Evolutionary conservation across 148 eudicot genomes (phyloP), one percentile per base, ranked within the genome.

Genomic region (Salicornia ramosissima): DNA sequence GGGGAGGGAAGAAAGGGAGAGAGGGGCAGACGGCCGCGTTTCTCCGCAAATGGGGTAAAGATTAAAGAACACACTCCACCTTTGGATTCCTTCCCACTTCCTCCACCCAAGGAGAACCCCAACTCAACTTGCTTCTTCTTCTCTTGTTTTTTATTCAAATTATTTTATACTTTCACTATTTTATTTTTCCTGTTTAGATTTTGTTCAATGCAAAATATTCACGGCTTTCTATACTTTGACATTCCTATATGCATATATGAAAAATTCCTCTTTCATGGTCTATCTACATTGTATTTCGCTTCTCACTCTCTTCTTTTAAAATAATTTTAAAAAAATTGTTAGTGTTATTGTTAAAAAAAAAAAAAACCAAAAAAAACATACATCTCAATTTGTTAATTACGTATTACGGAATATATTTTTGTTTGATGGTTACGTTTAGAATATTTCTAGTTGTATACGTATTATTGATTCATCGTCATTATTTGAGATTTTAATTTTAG

Each of bases 41-140:
- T 77, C 80, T 72, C 80, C 80, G 72, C 80, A 77, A 77, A 72
- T 66, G 62, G 55, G 71, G 64, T 58, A 63, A 67, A n/a, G n/a
- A n/a, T n/a, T n/a, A 65, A 28, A 31, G n/a, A 36, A 8, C 8
- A 4, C 40, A 36, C 40, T 42, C 64, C 33, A 50, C 55, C 72
- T 40, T 61, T 52, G 75, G 76, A 77, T 77, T 59, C 67, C 79
- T 70, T 56, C 31, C 45, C 66, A 61, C 67, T 50, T 67, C 15
- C 25, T 49, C 59, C 28, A 36, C 45, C 70, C 70, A 64, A 53
- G 56, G 47, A 21, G 1, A 1, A n/a, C 19, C 6, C 11, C 12
- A n/a, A n/a, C 56, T 10, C 56, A 29, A 65, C 56, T 55, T 65
- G 70, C 70, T 55, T 21, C 28, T 52, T 6, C 16, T 62, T 59